Conservation (phyloP, 2,329 filamentous ascomycete genomes). For the Apiospora marii region DNA sequence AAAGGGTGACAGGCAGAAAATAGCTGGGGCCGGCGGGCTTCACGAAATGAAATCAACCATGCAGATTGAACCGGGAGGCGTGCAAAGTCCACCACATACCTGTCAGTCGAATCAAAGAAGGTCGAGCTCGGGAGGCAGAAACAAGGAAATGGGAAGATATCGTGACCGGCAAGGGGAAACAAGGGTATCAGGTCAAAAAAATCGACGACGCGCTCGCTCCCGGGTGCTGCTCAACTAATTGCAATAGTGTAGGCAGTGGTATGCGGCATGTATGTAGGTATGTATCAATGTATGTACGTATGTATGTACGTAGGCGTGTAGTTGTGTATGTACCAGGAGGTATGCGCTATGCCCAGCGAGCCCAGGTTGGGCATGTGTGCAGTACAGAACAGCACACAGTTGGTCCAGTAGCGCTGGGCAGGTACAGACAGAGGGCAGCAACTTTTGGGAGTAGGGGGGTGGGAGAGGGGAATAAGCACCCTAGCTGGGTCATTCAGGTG, state of each 20-base stretch:
- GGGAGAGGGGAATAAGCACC: background rate
- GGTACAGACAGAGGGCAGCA: constrained; percentile 14
- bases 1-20: constrained; percentile 19
- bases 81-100: constrained; percentile 16
- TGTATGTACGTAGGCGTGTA: constrained; percentile 1
- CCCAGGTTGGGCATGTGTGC: background rate
- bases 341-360: constrained; percentile 5
- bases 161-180: constrained; percentile 14
- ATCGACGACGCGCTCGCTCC: constrained; percentile 14
- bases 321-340: background rate
- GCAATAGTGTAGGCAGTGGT: background rate
- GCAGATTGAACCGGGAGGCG: constrained; percentile 6
- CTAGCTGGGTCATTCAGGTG: constrained; percentile 10
- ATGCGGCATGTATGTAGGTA: constrained; percentile 5
- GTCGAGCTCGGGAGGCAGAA: constrained; percentile 6
- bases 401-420: background rate
- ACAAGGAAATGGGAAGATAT: constrained; percentile 22
- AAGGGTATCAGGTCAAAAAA: constrained; percentile 21
- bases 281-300: constrained; percentile 5
- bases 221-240: constrained; percentile 20
- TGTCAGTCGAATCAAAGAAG: constrained; percentile 16
- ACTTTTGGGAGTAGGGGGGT: constrained; percentile 10
- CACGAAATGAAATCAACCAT: constrained; percentile 22
- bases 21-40: constrained; percentile 19
- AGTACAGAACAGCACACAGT: background rate